Evolutionary conservation across 352 stramenopile genomes (phyloP), one percentile per base, ranked within the genome.

Genomic region (Bremia lactucae): DNA sequence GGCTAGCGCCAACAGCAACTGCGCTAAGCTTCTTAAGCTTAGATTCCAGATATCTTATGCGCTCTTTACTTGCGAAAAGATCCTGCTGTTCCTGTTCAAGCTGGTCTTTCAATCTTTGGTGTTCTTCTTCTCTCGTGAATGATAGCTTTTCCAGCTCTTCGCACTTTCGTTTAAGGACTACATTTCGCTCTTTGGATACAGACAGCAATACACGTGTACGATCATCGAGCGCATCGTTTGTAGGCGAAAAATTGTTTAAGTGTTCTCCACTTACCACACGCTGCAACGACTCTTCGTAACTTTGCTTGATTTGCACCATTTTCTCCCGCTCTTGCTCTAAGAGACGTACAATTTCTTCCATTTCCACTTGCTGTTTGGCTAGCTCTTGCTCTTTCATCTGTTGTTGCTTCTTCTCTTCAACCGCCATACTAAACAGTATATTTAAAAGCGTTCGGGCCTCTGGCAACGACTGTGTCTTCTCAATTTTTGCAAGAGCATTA

Each of bases 371-470:
- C 24, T 83, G 64, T 37, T 83, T 88, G 6, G 71, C 67, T 36
- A 90, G 52, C 20, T 87, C 69, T 31, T 84, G 72, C 34, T 92
- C 78, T 41, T 83, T 89, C 2, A 60, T 49, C 36, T 90, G 73
- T n/a, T 90, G 76, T 42, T 90, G 68, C 42, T 89, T 91, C 44
- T 88, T 88, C 36, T 88, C 72, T 44, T 89, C 71, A 0, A 93
- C 76, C n/a, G 81, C 77, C 75, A 89, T 91, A 16, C 73, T 51
- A 38, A 93, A 93, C 33, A 93, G 52, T 63, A 87, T 83, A 42
- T 89, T 87, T 19, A 93, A 34, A 31, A 93, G 52, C 5, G 74
- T 88, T 10, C 78, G 71, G 23, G 78, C 76, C 48, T 93, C 81
- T 19, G 77, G 70, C 18, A 93, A 69, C 0, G 81, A 93, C 45